Conservation (phyloP, 139 green algal genomes). For the Yamagishiella unicocca region DNA sequence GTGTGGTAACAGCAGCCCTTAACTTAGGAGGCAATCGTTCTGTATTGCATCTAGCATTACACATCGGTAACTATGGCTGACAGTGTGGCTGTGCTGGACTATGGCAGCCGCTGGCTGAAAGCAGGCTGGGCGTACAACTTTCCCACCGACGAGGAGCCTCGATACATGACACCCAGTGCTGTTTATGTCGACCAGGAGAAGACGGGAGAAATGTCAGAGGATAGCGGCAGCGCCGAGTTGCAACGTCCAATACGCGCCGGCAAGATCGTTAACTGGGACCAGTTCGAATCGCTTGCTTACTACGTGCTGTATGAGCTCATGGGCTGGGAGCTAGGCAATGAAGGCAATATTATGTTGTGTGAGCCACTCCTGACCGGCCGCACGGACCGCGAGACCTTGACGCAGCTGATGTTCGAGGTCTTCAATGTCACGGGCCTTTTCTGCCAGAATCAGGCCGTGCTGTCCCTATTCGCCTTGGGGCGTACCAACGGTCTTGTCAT, state of each 20-base stretch:
- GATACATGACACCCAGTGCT: slow-evolving; percentile 55
- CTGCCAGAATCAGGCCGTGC: slow-evolving; percentile 74
- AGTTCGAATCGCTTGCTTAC: slow-evolving; percentile 79
- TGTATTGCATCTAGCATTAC: too few relatives aligned
- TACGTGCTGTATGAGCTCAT: slow-evolving; percentile 79
- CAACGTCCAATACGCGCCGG: slow-evolving; percentile 57
- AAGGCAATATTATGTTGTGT: slow-evolving; percentile 77
- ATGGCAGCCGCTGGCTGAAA: slow-evolving; percentile 77
- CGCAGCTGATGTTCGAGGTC: slow-evolving; percentile 86
- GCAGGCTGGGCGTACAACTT: slow-evolving; percentile 73
- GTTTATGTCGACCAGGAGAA: slow-evolving; percentile 1
- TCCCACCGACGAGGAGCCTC: slow-evolving; percentile 74
- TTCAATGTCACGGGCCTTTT: slow-evolving; percentile 81
- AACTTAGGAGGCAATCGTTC: too few relatives aligned
- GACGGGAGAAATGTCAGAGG: not conserved
- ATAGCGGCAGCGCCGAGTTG: not conserved
- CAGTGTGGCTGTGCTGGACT: slow-evolving; percentile 72
- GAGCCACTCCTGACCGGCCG: slow-evolving; percentile 79
- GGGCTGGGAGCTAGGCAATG: slow-evolving; percentile 77
- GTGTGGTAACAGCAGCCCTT: too few relatives aligned
- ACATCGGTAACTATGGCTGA: slow-evolving; percentile 48
- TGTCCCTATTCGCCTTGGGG: slow-evolving; percentile 84
- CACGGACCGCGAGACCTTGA: slow-evolving; percentile 78
- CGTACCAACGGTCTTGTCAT: slow-evolving; percentile 81
- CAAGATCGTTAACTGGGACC: slow-evolving; percentile 69